These are phyloP conservation scores for Sporothrix brasiliensis DNA, from an alignment of 2,329 filamentous ascomycete genomes.

Conservation along the genomic window DNA sequence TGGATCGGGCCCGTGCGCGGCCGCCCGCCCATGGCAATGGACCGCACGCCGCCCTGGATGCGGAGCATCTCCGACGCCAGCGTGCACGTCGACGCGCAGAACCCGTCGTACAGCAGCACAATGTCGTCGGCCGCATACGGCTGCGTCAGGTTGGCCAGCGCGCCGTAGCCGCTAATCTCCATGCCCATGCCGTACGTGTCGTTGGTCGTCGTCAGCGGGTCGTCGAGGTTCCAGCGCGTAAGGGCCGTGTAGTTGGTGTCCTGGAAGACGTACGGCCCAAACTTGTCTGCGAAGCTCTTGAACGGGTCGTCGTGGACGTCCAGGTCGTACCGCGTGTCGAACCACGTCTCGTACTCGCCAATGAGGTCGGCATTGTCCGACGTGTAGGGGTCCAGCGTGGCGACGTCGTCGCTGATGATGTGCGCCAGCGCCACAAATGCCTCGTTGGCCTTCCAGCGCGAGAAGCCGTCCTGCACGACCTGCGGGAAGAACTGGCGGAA, in stretches of 20 bases:
- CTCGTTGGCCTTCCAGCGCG: conserved; percentile 42
- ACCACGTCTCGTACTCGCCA: conserved; percentile 39
- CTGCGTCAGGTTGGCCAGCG: conserved; percentile 51
- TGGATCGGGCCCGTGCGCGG: conserved; percentile 60
- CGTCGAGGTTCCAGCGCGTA: conserved; percentile 56
- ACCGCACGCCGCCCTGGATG: conserved; percentile 52
- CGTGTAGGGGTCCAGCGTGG: conserved; percentile 51
- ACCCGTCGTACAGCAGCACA: conserved; percentile 54
- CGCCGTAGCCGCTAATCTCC: conserved; percentile 55
- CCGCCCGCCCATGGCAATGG: conserved; percentile 64
- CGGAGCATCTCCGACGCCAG: conserved; percentile 43
- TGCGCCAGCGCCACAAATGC: conserved; percentile 51
- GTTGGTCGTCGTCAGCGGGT: conserved; percentile 49
- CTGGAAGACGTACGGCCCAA: conserved; percentile 47
- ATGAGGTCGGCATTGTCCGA: conserved; percentile 41
- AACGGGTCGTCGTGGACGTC: conserved; percentile 54
- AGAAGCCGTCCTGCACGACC: conserved; percentile 45
- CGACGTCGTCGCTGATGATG: conserved; percentile 49
- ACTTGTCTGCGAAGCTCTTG: conserved; percentile 52
- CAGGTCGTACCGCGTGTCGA: conserved; percentile 57
- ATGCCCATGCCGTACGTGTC: conserved; percentile 45
- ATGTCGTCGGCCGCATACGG: conserved; percentile 63
- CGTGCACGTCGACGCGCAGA: conserved; percentile 42
- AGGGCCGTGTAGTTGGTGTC: conserved; percentile 58
- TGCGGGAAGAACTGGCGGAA: conserved; percentile 59